Evolutionary conservation across 2,329 filamentous ascomycete species (phyloP), one percentile per base, ranked within the genome.

Genomic region (Beauveria bassiana): DNA sequence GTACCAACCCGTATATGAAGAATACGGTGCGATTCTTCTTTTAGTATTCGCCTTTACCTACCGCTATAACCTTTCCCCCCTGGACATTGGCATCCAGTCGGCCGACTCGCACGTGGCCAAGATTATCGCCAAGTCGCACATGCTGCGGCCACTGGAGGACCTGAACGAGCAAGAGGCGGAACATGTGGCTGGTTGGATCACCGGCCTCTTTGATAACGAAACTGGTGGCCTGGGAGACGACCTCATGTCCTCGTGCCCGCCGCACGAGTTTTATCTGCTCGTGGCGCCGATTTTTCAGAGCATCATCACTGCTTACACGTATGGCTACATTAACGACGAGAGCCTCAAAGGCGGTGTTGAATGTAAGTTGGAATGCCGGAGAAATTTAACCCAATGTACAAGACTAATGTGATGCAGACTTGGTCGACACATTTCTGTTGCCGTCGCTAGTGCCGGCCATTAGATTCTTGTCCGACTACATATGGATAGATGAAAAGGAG

Each of bases 1-100:
- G 70, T 91, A 91, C 67, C 90, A 93, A 70, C 90, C 90, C 0
- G 86, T 92, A 0, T 95, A 95, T 67, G 91, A 95, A 68, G 91
- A 96, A 67, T 95, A 93, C 66, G 89, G 90, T 0, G 86, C 88
- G 0, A 86, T 93, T 18, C 75, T 95, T 8, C 79, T 95, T 1
- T 77, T 95, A 2, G 80, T 92, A 0, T 74, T 93, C 57, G 88
- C 88, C 0, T 87, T 92, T 65, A 82, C 88, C n/a, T 84, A 91
- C 69, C 86, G 91, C 16, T 93, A 93, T 68, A 82, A 85, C 57
- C 77, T 95, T 10, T 81, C 79, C 0, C 76, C 79, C 6, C 74
- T 81, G 4, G 88, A 93, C 42, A 77, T 93, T 34, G 89, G 88
- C 2, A 77, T 82, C 24, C 75, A 78, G 22, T 76, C 78, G 1